Percentiles rank a stretch among this genome's conserved stretches.
Evolutionary conservation across 2,329 filamentous ascomycete genomes (phyloP).

Genomic region (Phaeomoniella chlamydospora): DNA sequence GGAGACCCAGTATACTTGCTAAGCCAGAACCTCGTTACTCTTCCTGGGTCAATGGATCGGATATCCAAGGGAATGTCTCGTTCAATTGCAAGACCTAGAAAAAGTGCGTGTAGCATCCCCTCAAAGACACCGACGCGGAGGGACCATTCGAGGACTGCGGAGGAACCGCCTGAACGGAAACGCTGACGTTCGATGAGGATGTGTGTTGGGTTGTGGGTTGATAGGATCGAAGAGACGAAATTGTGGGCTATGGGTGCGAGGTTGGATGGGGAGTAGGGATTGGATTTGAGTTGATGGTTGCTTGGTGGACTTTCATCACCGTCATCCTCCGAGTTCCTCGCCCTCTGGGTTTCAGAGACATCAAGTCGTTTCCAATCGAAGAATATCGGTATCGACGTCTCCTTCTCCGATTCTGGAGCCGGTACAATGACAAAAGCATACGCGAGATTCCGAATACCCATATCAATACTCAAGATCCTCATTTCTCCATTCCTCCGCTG

Average conservation of each 20-base stretch:
- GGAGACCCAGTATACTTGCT: slow-evolving; percentile 8
- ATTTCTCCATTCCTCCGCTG: background rate
- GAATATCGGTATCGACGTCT: slow-evolving; percentile 11
- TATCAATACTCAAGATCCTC: slow-evolving; percentile 58
- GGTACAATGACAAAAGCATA: slow-evolving; percentile 46
- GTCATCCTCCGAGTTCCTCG: background rate
- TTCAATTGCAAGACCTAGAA: slow-evolving; percentile 40
- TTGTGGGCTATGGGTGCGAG: slow-evolving; percentile 42
- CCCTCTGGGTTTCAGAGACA: slow-evolving; percentile 6
- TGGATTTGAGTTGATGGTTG: slow-evolving; percentile 12
- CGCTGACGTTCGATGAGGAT: slow-evolving; percentile 57
- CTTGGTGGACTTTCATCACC: slow-evolving; percentile 14
- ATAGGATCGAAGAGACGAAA: slow-evolving; percentile 36
- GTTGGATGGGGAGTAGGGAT: slow-evolving; percentile 36
- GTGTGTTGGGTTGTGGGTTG: slow-evolving; percentile 43
- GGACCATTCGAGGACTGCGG: slow-evolving; percentile 67
- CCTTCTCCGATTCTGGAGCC: background rate
- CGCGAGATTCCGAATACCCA: slow-evolving; percentile 71
- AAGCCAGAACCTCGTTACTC: slow-evolving; percentile 43
- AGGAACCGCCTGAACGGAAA: slow-evolving; percentile 47
- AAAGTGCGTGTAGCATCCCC: slow-evolving; percentile 60
- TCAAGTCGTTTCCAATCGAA: slow-evolving; percentile 27
- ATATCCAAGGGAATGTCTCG: slow-evolving; percentile 20
- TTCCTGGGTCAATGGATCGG: slow-evolving; percentile 35
- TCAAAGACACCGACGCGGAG: slow-evolving; percentile 70